Evolutionary conservation across 768 basidiomycete genomes (phyloP), one percentile per base, ranked within the genome.

Genomic region (Trametes cubensis): DNA sequence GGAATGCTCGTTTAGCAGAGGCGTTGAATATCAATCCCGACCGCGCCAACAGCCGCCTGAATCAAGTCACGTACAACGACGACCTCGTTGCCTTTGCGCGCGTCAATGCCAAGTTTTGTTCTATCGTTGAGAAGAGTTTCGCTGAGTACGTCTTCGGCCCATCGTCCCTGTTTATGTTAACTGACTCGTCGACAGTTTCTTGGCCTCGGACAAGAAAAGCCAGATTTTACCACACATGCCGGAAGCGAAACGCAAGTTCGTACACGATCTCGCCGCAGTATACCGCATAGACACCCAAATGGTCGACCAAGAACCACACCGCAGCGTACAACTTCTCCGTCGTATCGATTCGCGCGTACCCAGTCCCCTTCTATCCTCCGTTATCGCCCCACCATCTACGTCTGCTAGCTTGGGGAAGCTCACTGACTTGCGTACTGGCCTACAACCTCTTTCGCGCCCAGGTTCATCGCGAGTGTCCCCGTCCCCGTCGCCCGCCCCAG

Each of bases 271-370:
- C 21, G 91, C 93, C 1, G 77, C 82, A 7, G 76, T 88, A 5
- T 98, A 96, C 71, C 81, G 92, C 20, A 85, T 98, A 72, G 89
- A 92, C 62, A 86, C 89, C 0, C 85, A 90, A 67, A 85, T 94
- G 79, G 85, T 99, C 20, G 96, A 98, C 72, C 90, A 90, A 68
- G 96, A 97, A 67, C 96, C 96, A 0, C 83, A 90, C 69, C 80
- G 92, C 50, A 89, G 92, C 66, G 89, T 96, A 1, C 89, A 93
- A 70, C 83, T 97, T 50, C 78, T 92, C 52, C 82, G 92, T 38
- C 83, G 93, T 15, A 75, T 95, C 49, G 95, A 97, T 72, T 89
- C 94, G 0, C 85, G 92, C 23, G 75, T 92, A 6, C 94, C 95
- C 0, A 71, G 67, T 1, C 91, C 92, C 1, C 76, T 88, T 4